These are phyloP conservation scores for Pythium monospermum DNA, from an alignment of 352 stramenopile species.

Conservation along the genomic window DNA sequence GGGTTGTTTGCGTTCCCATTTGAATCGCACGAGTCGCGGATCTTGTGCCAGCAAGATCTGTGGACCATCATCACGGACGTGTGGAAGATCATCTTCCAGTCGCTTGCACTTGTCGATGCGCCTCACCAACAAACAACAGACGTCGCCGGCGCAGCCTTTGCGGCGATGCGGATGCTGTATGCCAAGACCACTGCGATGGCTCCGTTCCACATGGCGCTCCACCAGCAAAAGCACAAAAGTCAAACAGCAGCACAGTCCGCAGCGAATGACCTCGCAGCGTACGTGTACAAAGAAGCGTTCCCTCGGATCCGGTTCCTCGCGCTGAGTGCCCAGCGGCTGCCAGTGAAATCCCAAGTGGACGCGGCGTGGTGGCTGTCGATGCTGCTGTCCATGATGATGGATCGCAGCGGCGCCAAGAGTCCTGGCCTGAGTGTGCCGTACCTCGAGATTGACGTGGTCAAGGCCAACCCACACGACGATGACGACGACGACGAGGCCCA, in stretches of 20 bases:
- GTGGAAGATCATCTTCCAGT: conserved; percentile 80
- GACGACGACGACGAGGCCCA: conserved; percentile 37
- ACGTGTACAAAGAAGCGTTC: conserved; percentile 63
- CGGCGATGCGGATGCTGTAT: conserved; percentile 56
- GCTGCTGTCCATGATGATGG: conserved; percentile 84
- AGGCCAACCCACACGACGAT: conserved; percentile 23
- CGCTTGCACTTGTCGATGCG: conserved; percentile 25
- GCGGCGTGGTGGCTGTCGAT: conserved; percentile 61
- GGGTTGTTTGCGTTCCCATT: conserved; percentile 72
- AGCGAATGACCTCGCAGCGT: conserved; percentile 57
- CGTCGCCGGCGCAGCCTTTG: conserved; percentile 43
- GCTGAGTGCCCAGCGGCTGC: conserved; percentile 34
- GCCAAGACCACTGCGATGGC: conserved; percentile 36
- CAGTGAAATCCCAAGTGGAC: conserved; percentile 56
- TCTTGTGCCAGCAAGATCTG: conserved; percentile 78
- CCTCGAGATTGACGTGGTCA: conserved; percentile 55
- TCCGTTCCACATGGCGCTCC: conserved; percentile 24
- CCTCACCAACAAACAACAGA: conserved; percentile 12
- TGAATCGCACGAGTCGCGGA: conserved; percentile 75
- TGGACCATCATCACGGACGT: conserved; percentile 70
- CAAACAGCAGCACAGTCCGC: conserved; percentile 28
- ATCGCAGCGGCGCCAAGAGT: conserved; percentile 55
- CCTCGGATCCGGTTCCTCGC: conserved; percentile 49
- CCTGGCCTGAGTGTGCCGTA: conserved; percentile 64
- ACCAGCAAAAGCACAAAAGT: conserved; percentile 21